phyloP scores from a whole-genome alignment of 2,329 filamentous ascomycete genomes.

The Sclerotinia spermophila region DNA sequence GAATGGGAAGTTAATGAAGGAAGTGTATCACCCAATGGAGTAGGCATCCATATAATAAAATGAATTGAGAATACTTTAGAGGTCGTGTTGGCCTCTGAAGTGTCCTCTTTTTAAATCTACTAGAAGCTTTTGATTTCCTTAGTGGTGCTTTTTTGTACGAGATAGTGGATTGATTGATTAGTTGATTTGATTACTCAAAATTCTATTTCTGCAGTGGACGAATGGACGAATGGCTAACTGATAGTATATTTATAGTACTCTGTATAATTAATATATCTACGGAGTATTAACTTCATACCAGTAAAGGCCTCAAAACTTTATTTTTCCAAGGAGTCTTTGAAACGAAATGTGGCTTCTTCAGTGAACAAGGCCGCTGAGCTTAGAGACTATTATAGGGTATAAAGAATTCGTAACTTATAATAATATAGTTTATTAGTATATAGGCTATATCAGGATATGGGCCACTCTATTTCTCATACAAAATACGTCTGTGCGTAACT shows the following conservation, averaged over 20 bases:
- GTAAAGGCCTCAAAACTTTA: too few species aligned
- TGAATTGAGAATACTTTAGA: constrained; percentile 26
- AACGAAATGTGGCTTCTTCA: constrained; percentile 15
- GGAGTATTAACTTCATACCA: too few species aligned
- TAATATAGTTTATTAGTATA: too few species aligned
- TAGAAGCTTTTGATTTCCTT: not conserved
- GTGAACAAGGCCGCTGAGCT: not conserved
- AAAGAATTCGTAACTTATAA: too few species aligned
- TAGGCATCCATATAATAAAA: constrained; percentile 42
- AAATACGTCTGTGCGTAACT: too few species aligned
- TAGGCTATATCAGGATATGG: too few species aligned
- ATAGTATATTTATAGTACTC: too few species aligned
- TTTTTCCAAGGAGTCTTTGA: not conserved
- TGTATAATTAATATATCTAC: too few species aligned
- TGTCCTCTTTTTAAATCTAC: constrained; percentile 18
- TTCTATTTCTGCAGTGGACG: not conserved
- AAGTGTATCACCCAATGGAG: constrained; percentile 39
- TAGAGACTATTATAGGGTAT: too few species aligned
- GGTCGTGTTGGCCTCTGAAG: constrained; percentile 36
- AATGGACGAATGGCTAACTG: not conserved
- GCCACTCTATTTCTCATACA: too few species aligned
- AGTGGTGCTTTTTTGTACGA: not conserved
- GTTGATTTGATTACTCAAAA: constrained; percentile 1
- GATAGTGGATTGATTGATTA: constrained; percentile 5
- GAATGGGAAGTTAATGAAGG: constrained; percentile 33